Conservation (phyloP, 2,329 filamentous ascomycete genomes). For the Metarhizium guizhouense region DNA sequence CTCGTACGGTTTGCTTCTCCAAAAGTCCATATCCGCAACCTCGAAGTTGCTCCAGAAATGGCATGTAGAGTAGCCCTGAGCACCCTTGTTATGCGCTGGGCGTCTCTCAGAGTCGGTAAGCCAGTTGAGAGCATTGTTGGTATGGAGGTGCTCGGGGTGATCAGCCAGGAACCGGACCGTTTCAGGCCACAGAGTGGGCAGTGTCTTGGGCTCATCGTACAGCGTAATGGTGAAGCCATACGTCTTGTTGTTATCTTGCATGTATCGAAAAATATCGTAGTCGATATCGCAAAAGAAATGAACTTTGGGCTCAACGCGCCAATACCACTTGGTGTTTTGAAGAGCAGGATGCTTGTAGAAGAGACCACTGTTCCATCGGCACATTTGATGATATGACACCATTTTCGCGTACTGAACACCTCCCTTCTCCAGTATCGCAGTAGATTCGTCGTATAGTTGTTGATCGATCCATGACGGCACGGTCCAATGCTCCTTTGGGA, state of each 20-base stretch:
- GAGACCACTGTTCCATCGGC: slow-evolving; percentile 94
- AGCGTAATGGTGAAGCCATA: slow-evolving; percentile 98
- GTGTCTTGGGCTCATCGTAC: slow-evolving; percentile 82
- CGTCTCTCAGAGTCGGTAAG: slow-evolving; percentile 68
- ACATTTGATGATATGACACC: slow-evolving; percentile 97
- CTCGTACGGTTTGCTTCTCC: slow-evolving; percentile 81
- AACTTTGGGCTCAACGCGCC: slow-evolving; percentile 96
- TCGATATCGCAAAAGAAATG: slow-evolving; percentile 99
- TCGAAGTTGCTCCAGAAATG: slow-evolving; percentile 99
- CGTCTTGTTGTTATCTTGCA: slow-evolving; percentile 97
- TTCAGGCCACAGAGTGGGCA: slow-evolving; percentile 90
- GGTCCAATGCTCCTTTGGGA: slow-evolving; percentile 93
- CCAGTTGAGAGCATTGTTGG: slow-evolving; percentile 84
- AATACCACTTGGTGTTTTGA: slow-evolving; percentile 79
- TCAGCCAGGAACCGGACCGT: slow-evolving; percentile 82
- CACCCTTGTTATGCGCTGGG: slow-evolving; percentile 69
- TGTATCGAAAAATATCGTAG: slow-evolving; percentile 96
- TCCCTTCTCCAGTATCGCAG: slow-evolving; percentile 71
- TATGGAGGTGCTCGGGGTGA: slow-evolving; percentile 70
- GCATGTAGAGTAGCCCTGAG: slow-evolving; percentile 93
- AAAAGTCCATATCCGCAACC: slow-evolving; percentile 88
- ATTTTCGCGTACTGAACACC: slow-evolving; percentile 85
- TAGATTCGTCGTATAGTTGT: slow-evolving; percentile 77
- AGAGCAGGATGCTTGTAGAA: slow-evolving; percentile 96
- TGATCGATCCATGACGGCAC: slow-evolving; percentile 86